Evolutionary conservation across 768 basidiomycete genomes (phyloP), one percentile per base, ranked within the genome.

Genomic region (Asterophora parasitica): DNA sequence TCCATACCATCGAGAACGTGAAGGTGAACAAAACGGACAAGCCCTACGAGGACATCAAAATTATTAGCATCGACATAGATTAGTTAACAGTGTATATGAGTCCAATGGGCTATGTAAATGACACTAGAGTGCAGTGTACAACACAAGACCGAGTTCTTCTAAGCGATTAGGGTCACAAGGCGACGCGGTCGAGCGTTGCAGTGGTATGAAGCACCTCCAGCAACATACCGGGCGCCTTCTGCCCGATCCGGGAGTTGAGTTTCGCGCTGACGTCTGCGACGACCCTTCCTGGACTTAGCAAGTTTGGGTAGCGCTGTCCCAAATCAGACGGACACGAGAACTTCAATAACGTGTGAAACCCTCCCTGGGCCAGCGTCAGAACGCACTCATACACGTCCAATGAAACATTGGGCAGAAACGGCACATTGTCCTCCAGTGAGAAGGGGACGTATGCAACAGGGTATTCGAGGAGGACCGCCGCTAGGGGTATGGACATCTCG

Each of bases 41-140:
- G 63, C 91, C 92, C 11, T 91, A 81, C 55, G 93, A 95, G 58
- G 92, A 95, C 61, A 91, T 98, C 68, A 92, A 91, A 65, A 93
- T 93, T 51, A 69, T 84, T 61, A 92, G 88, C 54, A 71, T 91
- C 33, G 81, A 81, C 60, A 76, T 89, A 52, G 83, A 88, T 49
- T 87, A 76, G 57, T 33, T 23, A 23, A 23, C 23, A 23, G 39
- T 49, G 46, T 36, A 27, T 40, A 20, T 46, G n/a, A n/a, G n/a
- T n/a, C n/a, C n/a, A n/a, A n/a, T n/a, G 23, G 23, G 37, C n/a
- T 36, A 27, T 38, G 35, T 44, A 15, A 38, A 32, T 13, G 11
- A 51, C n/a, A n/a, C n/a, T n/a, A n/a, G n/a, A n/a, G n/a, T n/a
- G n/a, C n/a, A n/a, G n/a, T n/a, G n/a, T n/a, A n/a, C n/a, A n/a